Evolutionary conservation across 2,329 filamentous ascomycete species (phyloP).

Genomic region (Torrubiella hemipterigena): DNA sequence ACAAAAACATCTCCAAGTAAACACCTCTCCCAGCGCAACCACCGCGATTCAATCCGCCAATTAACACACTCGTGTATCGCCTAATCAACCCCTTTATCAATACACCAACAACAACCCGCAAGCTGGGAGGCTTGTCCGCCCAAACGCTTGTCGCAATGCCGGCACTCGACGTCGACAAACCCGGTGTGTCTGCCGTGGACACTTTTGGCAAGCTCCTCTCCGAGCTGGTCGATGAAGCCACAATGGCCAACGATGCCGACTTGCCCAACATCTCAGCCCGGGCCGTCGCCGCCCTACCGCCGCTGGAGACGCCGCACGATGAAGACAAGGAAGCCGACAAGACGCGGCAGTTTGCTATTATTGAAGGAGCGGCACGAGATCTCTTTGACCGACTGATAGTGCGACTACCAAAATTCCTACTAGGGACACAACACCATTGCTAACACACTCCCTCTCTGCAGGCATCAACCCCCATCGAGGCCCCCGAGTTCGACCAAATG

Average conservation of each 20-base stretch:
- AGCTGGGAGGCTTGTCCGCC: too few species aligned
- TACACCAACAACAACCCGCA: too few species aligned
- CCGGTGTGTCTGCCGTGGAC: slow-evolving; percentile 40
- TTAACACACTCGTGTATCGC: too few species aligned
- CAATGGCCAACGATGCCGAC: slow-evolving; percentile 48
- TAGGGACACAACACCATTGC: slow-evolving; percentile 11
- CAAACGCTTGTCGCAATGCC: too few species aligned
- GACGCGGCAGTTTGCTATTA: slow-evolving; percentile 50
- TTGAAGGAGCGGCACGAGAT: slow-evolving; percentile 75
- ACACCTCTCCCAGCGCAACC: too few species aligned
- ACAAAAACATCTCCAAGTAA: too few species aligned
- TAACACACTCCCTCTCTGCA: slow-evolving; percentile 33
- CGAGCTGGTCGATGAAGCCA: slow-evolving; percentile 46
- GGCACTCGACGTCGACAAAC: slow-evolving; percentile 28
- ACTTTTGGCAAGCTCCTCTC: slow-evolving; percentile 42
- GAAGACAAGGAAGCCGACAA: slow-evolving; percentile 25
- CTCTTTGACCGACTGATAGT: slow-evolving; percentile 73
- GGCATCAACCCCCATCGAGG: slow-evolving; percentile 65
- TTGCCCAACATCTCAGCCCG: slow-evolving; percentile 37
- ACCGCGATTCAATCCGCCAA: too few species aligned
- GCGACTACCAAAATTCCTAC: slow-evolving; percentile 19
- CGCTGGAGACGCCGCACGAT: slow-evolving; percentile 17
- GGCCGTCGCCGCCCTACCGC: slow-evolving; percentile 23
- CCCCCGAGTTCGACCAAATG: slow-evolving; percentile 66
- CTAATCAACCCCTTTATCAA: too few species aligned